Conservation (phyloP, 257 asterid species). For the Nicotiana paniculata region DNA sequence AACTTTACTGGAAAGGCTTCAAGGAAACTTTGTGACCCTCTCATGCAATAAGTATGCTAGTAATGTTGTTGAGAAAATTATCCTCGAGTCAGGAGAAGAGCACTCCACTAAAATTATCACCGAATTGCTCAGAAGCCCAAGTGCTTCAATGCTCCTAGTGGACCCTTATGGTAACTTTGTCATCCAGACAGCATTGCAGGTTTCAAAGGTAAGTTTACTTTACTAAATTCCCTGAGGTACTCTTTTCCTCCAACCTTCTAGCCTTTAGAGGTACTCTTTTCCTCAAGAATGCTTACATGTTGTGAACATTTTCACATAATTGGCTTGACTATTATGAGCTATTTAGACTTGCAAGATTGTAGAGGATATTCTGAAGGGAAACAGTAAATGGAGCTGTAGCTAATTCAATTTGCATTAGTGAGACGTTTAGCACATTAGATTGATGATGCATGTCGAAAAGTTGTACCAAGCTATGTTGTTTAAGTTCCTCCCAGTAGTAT, state of each 20-base stretch:
- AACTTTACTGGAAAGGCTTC: constrained; percentile 33
- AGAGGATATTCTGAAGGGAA: background rate
- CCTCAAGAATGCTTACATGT: background rate
- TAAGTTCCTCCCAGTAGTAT: background rate
- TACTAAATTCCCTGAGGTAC: background rate
- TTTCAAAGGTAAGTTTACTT: constrained; percentile 37
- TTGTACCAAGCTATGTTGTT: background rate
- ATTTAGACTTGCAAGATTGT: background rate
- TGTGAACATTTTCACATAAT: background rate
- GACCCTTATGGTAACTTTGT: constrained; percentile 79
- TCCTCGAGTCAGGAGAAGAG: constrained; percentile 28
- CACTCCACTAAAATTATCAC: constrained; percentile 18
- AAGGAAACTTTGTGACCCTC: constrained; percentile 40
- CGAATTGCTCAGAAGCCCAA: constrained; percentile 44
- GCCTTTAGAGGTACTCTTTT: background rate
- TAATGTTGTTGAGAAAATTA: constrained; percentile 66
- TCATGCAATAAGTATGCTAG: constrained; percentile 71
- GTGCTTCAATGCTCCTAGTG: constrained; percentile 39
- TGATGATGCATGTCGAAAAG: background rate
- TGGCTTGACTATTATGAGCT: background rate
- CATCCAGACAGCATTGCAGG: constrained; percentile 54
- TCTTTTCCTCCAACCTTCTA: background rate
- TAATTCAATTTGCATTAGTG: background rate
- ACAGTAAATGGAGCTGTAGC: background rate
- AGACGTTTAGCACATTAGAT: background rate